Conservation (phyloP, 192 early-diverging fungal genomes). For the Backusella luteola region DNA sequence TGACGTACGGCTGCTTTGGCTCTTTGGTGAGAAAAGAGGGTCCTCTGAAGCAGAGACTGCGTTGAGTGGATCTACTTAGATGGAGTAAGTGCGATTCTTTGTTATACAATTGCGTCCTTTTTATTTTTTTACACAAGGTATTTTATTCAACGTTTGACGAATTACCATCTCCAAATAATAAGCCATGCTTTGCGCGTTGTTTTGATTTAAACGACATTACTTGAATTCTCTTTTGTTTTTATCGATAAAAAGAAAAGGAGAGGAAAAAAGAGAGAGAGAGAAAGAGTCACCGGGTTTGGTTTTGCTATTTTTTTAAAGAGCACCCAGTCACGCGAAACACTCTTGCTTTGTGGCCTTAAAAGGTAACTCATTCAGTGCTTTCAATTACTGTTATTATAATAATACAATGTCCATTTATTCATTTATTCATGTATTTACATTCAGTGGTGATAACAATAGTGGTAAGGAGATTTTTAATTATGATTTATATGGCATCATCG, state of each 20-base stretch:
- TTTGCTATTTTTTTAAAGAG: too few species aligned
- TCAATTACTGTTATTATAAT: too few species aligned
- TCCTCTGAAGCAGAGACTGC: conserved; percentile 15
- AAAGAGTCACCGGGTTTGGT: too few species aligned
- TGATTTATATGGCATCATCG: too few species aligned
- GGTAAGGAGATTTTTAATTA: too few species aligned
- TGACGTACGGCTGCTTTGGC: not conserved
- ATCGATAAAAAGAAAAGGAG: not conserved
- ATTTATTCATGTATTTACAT: too few species aligned
- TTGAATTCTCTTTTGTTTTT: too few species aligned
- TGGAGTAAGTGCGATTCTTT: not conserved
- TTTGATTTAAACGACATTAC: conserved; percentile 15
- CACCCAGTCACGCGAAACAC: too few species aligned
- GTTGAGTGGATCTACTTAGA: conserved; percentile 9
- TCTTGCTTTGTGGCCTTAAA: too few species aligned
- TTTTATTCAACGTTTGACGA: not conserved
- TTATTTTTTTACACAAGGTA: not conserved
- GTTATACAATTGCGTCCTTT: not conserved
- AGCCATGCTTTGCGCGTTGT: conserved; percentile 16
- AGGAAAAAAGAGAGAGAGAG: not conserved
- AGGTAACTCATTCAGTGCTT: too few species aligned
- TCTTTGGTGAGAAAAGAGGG: conserved; percentile 12
- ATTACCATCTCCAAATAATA: conserved; percentile 32
- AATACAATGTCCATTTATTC: too few species aligned
- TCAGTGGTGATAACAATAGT: too few species aligned